These are phyloP conservation scores for Smittium mucronatum DNA, from an alignment of 371 early-diverging fungal species.

Conservation along the genomic window DNA sequence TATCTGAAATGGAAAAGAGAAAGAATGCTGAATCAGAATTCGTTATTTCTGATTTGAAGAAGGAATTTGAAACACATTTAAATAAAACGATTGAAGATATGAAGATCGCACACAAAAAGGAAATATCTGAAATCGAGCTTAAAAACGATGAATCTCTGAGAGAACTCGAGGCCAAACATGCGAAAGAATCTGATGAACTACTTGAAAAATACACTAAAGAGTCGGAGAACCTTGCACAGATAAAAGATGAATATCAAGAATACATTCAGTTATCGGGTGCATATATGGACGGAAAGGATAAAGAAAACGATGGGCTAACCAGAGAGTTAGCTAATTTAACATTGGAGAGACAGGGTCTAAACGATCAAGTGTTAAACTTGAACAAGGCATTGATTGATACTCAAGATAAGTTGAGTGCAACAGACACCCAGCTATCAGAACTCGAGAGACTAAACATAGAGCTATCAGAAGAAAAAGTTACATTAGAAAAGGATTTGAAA, in stretches of 20 bases:
- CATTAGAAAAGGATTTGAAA: slow-evolving; percentile 8
- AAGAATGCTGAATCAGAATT: background rate
- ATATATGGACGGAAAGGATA: slow-evolving; percentile 11
- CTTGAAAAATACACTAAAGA: background rate
- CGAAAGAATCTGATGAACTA: background rate
- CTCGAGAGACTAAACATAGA: background rate
- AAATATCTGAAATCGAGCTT: background rate
- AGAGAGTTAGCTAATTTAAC: slow-evolving; percentile 8
- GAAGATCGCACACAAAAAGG: background rate
- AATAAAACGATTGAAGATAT: background rate
- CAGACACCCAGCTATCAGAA: background rate
- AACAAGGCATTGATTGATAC: background rate
- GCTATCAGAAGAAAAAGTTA: background rate
- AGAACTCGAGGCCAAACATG: background rate
- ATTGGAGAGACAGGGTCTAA: background rate
- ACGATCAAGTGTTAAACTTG: background rate
- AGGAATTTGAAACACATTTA: background rate
- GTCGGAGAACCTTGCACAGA: background rate
- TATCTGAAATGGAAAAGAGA: background rate
- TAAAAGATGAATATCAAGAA: slow-evolving; percentile 6
- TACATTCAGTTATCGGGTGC: slow-evolving; percentile 2
- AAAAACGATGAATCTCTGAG: background rate
- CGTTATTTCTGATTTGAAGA: background rate
- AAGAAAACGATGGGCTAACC: slow-evolving; percentile 7
- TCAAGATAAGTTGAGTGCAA: background rate